These are phyloP conservation scores for Scytalidium sp. DNA, from an alignment of 2,329 filamentous ascomycete species.

Conservation along the genomic window DNA sequence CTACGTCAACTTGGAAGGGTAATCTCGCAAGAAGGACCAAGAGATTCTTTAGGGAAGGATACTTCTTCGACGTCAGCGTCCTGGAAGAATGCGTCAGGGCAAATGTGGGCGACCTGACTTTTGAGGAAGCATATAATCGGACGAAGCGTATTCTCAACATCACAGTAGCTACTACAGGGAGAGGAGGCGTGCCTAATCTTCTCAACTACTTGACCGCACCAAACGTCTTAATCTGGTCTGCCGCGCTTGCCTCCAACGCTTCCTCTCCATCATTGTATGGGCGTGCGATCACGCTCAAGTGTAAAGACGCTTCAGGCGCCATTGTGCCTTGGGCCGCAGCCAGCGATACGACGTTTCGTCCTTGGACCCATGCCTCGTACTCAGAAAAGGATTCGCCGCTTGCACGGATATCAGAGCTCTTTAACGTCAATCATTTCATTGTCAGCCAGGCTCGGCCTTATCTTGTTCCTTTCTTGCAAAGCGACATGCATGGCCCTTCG, in stretches of 20 bases:
- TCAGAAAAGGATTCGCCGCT: conserved; percentile 56
- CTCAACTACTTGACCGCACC: conserved; percentile 92
- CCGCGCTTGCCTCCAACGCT: conserved; percentile 56
- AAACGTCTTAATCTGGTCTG: conserved; percentile 72
- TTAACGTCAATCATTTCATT: conserved; percentile 86
- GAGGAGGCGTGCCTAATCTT: conserved; percentile 75
- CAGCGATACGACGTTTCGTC: conserved; percentile 47
- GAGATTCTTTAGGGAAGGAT: conserved; percentile 72
- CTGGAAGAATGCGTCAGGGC: conserved; percentile 80
- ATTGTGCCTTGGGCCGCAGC: conserved; percentile 57
- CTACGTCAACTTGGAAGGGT: conserved; percentile 38
- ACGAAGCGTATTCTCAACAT: conserved; percentile 91
- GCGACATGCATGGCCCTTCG: conserved; percentile 74
- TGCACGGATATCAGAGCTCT: conserved; percentile 60
- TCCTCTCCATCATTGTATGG: conserved; percentile 45
- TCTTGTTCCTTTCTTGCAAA: conserved; percentile 78
- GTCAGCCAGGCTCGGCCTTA: conserved; percentile 90
- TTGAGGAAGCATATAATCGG: conserved; percentile 84
- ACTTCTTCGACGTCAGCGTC: conserved; percentile 78
- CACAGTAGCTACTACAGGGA: conserved; percentile 74
- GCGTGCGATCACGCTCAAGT: conserved; percentile 51
- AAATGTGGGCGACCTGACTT: conserved; percentile 86
- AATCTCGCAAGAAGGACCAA: conserved; percentile 65
- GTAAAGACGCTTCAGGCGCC: conserved; percentile 58
- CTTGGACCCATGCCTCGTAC: conserved; percentile 53